A percentile compares a stretch with the other conserved stretches of the same genome.
Evolutionary conservation across 2,329 filamentous ascomycete species (phyloP).

Genomic region (Hymenoscyphus salicellus): DNA sequence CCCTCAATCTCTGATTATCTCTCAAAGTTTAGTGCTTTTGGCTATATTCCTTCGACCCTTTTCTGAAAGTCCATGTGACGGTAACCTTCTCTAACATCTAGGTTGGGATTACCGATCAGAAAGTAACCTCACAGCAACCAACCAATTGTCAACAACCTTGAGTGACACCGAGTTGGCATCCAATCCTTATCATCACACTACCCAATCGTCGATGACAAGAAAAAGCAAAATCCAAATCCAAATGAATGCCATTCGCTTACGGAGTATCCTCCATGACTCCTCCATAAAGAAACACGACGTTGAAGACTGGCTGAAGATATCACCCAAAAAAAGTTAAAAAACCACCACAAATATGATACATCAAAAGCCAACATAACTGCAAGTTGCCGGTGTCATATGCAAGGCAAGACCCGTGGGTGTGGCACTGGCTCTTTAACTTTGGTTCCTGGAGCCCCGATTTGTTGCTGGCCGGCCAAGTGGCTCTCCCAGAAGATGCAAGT

Average conservation of each 20-base stretch:
- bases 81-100: background rate
- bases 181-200: background rate
- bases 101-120: background rate
- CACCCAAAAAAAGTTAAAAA: too few relatives aligned
- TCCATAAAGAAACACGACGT: background rate
- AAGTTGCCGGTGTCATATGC: slow-evolving; percentile 1
- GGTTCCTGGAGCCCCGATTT: background rate
- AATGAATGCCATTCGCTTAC: background rate
- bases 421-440: background rate
- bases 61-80: background rate
- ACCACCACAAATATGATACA: too few relatives aligned
- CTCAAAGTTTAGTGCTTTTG: background rate
- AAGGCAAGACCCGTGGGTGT: slow-evolving; percentile 1
- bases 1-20: too few relatives aligned
- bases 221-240: background rate
- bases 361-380: background rate
- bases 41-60: background rate
- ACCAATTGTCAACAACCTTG: background rate
- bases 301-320: background rate
- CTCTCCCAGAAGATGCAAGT: slow-evolving; percentile 1
- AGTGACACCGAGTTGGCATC: background rate
- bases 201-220: too few relatives aligned
- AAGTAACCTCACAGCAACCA: background rate
- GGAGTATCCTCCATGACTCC: background rate
- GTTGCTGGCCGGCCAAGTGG: background rate